Evolutionary conservation across 192 early-diverging fungal genomes (phyloP).

Genomic region (Podila minutissima): DNA sequence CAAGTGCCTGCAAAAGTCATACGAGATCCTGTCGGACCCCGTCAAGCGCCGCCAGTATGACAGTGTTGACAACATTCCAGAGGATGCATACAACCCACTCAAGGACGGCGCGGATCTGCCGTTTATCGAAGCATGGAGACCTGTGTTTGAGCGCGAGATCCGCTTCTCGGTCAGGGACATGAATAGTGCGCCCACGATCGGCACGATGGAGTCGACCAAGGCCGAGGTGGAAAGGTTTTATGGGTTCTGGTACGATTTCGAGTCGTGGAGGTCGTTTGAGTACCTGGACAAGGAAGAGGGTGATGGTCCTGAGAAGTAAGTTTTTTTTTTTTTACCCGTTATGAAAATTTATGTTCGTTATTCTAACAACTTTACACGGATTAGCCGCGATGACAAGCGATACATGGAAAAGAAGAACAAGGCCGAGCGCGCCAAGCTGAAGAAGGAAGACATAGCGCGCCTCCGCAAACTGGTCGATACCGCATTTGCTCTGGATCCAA

Average conservation of each 20-base stretch:
- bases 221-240: conserved; percentile 81
- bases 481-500: conserved; percentile 77
- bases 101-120: conserved; percentile 39
- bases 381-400: conserved; percentile 80
- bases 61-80: conserved; percentile 79
- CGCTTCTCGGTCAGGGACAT: conserved; percentile 55
- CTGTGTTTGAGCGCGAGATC: conserved; percentile 77
- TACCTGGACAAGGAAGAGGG: conserved; percentile 85
- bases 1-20: conserved; percentile 83
- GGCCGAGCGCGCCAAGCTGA: conserved; percentile 72
- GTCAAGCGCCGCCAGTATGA: conserved; percentile 79
- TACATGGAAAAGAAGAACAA: conserved; percentile 82
- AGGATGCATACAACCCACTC: conserved; percentile 64
- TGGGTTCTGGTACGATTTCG: conserved; percentile 79
- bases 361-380: no score
- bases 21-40: conserved; percentile 77
- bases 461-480: conserved; percentile 61
- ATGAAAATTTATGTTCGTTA: no score
- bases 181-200: conserved; percentile 63
- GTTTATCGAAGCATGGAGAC: conserved; percentile 55
- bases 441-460: conserved; percentile 86
- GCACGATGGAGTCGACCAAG: conserved; percentile 65
- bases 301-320: conserved; percentile 72
- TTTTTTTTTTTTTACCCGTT: neutral
- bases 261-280: conserved; percentile 87